phyloP scores from a whole-genome alignment of 2,329 filamentous ascomycete genomes.

The Amphichorda felina region DNA sequence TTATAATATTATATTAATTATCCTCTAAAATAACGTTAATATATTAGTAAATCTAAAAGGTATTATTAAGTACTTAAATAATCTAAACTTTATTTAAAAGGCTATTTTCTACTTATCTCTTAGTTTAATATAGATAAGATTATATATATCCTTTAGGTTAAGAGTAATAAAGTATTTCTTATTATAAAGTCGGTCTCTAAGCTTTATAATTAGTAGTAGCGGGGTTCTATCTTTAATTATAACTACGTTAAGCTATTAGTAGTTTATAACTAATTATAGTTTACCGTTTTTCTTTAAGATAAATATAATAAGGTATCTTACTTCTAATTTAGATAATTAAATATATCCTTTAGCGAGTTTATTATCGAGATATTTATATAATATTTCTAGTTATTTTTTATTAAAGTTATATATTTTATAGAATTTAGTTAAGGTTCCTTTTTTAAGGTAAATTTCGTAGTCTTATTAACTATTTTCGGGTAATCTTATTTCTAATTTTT shows the following conservation, averaged over 20 bases:
- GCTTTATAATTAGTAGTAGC: conserved; percentile 13
- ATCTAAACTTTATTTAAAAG: conserved; percentile 17
- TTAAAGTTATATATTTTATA: conserved; percentile 7
- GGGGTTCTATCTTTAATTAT: conserved; percentile 12
- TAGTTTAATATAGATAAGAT: conserved; percentile 17
- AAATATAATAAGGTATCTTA: conserved; percentile 8
- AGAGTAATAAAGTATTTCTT: conserved; percentile 7
- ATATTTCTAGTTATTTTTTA: conserved; percentile 2
- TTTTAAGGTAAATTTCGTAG: conserved; percentile 5
- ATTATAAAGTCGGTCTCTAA: conserved; percentile 8
- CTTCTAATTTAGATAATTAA: conserved; percentile 3
- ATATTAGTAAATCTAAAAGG: conserved; percentile 13
- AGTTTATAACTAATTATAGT: conserved; percentile 13
- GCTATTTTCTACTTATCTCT: conserved; percentile 19
- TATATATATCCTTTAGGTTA: conserved; percentile 12
- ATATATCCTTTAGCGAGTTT: conserved; percentile 8
- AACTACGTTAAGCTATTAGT: conserved; percentile 12
- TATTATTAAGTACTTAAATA: conserved; percentile 20
- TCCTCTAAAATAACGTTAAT: conserved; percentile 7
- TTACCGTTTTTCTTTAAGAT: conserved; percentile 10
- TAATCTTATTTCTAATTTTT: conserved; percentile 6
- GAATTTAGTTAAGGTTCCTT: neutral
- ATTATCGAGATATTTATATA: conserved; percentile 3
- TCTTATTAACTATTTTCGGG: conserved; percentile 5
- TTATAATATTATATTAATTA: conserved; percentile 8